Evolutionary conservation across 768 basidiomycete species (phyloP), one percentile per base, ranked within the genome.

Genomic region (Termitomyces sp.): DNA sequence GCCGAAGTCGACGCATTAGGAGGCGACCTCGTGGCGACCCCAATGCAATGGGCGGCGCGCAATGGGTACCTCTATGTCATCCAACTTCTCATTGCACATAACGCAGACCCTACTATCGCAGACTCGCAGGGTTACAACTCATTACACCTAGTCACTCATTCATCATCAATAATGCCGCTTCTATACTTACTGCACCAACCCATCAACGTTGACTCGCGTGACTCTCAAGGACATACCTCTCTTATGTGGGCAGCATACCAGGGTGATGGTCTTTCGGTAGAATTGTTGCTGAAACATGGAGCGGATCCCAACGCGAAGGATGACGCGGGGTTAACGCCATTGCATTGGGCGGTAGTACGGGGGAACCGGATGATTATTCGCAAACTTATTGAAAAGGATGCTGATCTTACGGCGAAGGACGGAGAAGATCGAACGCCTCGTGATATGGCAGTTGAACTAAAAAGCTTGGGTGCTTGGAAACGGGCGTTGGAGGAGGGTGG

Each of bases 171-270:
- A 61, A 97, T 98, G 95, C 91, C 97, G 0, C 71, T 99, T 37
- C 77, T 98, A 37, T 95, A 93, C 67, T 78, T 97, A 26, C 81
- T 98, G 6, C 93, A 96, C 69, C 95, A 98, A 69, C 95, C 95
- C 3, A 83, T 99, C 61, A 88, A 86, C 43, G 89, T 98, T 58
- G 97, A 99, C 69, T 88, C 89, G 47, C 82, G 87, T 40, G 97
- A 99, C 71, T 79, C 87, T 1, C 90, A 93, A 66, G 97, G 97
- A 0, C 97, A 98, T 69, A 97, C 96, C 0, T 82, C 92, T 0
- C 80, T 98, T 50, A 97, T 98, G 93, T 99, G 97, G 97, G 97
- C 97, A 5, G 93, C 94, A 9, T 99, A 98, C 72, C 97, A 99
- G 70, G 97, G 97, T 46, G 97, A 99, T 68, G 95, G 94, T 2